Conservation (phyloP, 2,329 filamentous ascomycete species). For the Fusarium praegraminearum region DNA sequence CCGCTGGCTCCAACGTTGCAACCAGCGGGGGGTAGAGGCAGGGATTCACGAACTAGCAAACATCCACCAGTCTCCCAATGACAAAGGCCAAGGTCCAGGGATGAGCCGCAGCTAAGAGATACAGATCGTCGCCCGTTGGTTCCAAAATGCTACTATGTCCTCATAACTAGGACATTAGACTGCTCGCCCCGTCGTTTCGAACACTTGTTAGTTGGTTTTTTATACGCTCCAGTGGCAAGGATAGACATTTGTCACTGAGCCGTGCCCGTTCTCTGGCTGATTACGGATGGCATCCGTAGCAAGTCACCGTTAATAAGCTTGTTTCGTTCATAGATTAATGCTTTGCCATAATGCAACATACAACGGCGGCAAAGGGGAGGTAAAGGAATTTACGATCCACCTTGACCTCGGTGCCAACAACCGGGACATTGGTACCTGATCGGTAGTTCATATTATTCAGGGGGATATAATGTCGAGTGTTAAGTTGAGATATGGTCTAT, state of each 20-base stretch:
- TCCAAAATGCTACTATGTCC: slow-evolving; percentile 13
- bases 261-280: neutral
- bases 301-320: neutral
- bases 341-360: slow-evolving; percentile 8
- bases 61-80: neutral
- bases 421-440: neutral
- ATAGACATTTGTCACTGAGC: neutral
- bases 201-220: neutral
- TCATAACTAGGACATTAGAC: slow-evolving; percentile 1
- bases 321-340: neutral
- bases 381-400: slow-evolving; percentile 1
- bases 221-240: neutral
- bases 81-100: neutral
- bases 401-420: neutral
- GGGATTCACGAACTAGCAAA: neutral
- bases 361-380: neutral
- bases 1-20: slow-evolving; percentile 12
- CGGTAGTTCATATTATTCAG: slow-evolving; percentile 23
- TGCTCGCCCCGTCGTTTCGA: slow-evolving; percentile 7
- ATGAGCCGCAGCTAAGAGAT: slow-evolving; percentile 8
- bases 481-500: neutral
- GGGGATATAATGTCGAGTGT: neutral
- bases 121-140: slow-evolving; percentile 18
- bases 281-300: neutral
- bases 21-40: neutral